These are phyloP conservation scores for Limonomyces culmigenus DNA, from an alignment of 1,284 basidiomycete genomes.

Conservation along the genomic window DNA sequence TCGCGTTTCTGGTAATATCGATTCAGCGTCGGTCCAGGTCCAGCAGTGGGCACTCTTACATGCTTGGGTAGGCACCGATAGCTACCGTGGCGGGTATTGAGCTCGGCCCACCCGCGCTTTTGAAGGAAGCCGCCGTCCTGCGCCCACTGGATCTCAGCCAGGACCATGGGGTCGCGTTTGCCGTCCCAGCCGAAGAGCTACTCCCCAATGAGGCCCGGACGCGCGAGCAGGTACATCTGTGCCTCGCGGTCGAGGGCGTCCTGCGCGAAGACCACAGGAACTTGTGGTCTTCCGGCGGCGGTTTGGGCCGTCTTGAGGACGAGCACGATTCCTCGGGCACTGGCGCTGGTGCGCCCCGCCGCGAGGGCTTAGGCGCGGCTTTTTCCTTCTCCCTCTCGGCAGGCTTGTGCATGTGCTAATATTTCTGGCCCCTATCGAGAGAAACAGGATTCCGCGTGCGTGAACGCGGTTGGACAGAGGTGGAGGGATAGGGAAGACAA, in stretches of 20 bases:
- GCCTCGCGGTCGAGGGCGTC: conserved; percentile 80
- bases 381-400: too few species aligned
- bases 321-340: too few species aligned
- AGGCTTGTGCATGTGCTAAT: too few species aligned
- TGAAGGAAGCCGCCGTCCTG: conserved; percentile 19
- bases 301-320: too few species aligned
- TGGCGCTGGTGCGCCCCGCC: too few species aligned
- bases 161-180: conserved; percentile 33
- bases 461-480: too few species aligned
- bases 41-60: conserved; percentile 25
- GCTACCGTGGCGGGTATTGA: conserved; percentile 59
- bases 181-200: conserved; percentile 89
- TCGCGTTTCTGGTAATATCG: conserved; percentile 81
- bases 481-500: too few species aligned
- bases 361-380: too few species aligned
- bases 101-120: conserved; percentile 38
- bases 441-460: too few species aligned
- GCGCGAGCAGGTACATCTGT: conserved; percentile 41
- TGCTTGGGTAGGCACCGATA: conserved; percentile 75
- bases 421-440: too few species aligned
- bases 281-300: too few species aligned
- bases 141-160: neutral
- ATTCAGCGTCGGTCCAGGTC: conserved; percentile 61
- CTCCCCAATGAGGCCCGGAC: conserved; percentile 65
- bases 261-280: conserved; percentile 90